phyloP scores from a whole-genome alignment of 805 yeast species.

The Saccharomycopsis babjevae region DNA sequence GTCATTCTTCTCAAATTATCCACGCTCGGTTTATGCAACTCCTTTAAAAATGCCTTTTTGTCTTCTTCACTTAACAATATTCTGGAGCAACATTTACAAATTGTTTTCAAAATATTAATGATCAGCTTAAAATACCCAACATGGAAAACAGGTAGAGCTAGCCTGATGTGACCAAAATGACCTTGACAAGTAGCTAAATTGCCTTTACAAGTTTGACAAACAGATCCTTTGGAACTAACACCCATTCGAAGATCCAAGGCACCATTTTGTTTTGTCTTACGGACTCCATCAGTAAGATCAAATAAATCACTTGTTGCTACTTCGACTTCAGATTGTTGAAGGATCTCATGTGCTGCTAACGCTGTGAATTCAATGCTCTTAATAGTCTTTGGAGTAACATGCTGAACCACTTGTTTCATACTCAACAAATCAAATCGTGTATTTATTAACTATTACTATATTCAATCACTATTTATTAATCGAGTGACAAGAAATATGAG shows the following conservation, averaged over 20 bases:
- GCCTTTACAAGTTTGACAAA: slow-evolving; percentile 89
- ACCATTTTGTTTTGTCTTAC: slow-evolving; percentile 74
- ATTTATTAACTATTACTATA: not conserved
- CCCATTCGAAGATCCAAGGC: slow-evolving; percentile 94
- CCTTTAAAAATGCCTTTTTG: slow-evolving; percentile 60
- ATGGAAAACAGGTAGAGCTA: slow-evolving; percentile 94
- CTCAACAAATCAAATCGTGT: not conserved
- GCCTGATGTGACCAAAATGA: slow-evolving; percentile 89
- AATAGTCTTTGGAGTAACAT: slow-evolving; percentile 83
- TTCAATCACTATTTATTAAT: not conserved
- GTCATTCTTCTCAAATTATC: slow-evolving; percentile 92
- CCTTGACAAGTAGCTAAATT: slow-evolving; percentile 93
- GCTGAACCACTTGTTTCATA: slow-evolving; percentile 17
- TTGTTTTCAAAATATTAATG: slow-evolving; percentile 76
- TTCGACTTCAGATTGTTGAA: slow-evolving; percentile 91
- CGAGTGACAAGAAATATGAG: not conserved
- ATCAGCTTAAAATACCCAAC: slow-evolving; percentile 94
- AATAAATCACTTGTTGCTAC: slow-evolving; percentile 84
- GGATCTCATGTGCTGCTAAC: slow-evolving; percentile 80
- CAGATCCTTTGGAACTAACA: slow-evolving; percentile 73
- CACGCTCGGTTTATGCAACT: slow-evolving; percentile 75
- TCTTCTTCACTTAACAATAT: slow-evolving; percentile 64
- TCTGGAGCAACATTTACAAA: slow-evolving; percentile 83
- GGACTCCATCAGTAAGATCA: slow-evolving; percentile 74
- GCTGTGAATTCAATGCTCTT: slow-evolving; percentile 89